Evolutionary conservation across 768 basidiomycete species (phyloP), one percentile per base, ranked within the genome.

Genomic region (Trametes punicea): DNA sequence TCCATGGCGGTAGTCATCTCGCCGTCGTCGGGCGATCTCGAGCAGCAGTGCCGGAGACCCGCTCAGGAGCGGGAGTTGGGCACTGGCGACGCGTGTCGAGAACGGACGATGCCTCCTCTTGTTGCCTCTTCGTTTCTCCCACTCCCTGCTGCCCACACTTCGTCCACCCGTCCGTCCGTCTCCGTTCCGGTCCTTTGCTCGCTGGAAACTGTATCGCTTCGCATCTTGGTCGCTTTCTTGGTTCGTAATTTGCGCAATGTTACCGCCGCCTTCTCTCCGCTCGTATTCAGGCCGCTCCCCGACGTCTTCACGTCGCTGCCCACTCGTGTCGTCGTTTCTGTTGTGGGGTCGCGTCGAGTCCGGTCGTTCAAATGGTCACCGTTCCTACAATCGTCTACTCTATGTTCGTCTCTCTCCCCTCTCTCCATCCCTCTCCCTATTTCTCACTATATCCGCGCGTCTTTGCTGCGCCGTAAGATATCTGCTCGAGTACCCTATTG

Each of bases 181-280:
- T 36, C 31, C 7, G 13, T 15, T 36, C n/a, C n/a, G 34, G 5
- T 8, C 34, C 15, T 49, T 36, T 25, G 27, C 31, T 45, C 31
- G 47, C 39, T 45, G 46, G 48, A 49, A 41, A 46, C 56, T 51
- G 56, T 51, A 51, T 51, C 50, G 44, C 56, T 57, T 47, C 48
- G 40, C 55, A 31, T 42, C 40, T 36, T 34, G 41, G 36, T 46
- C 23, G 56, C 49, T 51, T 57, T 57, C 48, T 57, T 57, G 49
- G 56, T 51, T 51, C 56, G 27, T 44, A 38, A 34, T 47, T 44
- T 15, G 34, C 33, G 36, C 55, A 31, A 41, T 48, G 38, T 38
- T 46, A 18, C 20, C 29, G 9, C 26, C 16, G 18, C 18, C 25
- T 8, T 23, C 25, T 18, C 40, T 15, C 6, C 36, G 27, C 16